Conservation (phyloP, 2,329 filamentous ascomycete species). For the Penicillium olsonii region DNA sequence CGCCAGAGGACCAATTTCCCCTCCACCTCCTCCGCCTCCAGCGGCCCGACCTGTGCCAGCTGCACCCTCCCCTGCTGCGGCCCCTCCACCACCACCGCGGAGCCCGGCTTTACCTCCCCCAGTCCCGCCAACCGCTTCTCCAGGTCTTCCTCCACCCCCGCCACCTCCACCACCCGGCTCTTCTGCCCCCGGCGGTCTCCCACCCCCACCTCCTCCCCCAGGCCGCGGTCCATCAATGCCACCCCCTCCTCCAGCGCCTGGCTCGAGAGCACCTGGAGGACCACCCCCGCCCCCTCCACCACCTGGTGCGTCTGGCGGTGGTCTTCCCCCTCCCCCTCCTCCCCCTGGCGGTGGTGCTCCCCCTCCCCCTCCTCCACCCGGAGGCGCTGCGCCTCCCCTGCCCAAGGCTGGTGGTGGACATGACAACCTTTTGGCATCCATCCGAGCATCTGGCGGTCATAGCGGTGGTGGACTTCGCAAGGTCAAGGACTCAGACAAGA, state of each 20-base stretch:
- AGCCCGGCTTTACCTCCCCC: conserved; percentile 34
- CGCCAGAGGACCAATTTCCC: conserved; percentile 48
- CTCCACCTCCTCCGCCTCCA: conserved; percentile 39
- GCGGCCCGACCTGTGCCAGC: conserved; percentile 34
- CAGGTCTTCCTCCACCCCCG: conserved; percentile 42
- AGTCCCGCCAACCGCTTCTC: conserved; percentile 27
- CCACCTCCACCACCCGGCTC: conserved; percentile 34
- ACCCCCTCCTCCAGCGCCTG: conserved; percentile 42
- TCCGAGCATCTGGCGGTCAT: conserved; percentile 59
- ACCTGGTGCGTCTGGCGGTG: conserved; percentile 36
- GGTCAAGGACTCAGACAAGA: conserved; percentile 49
- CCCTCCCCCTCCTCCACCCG: conserved; percentile 49
- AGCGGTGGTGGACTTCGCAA: conserved; percentile 47
- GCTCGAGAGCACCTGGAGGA: conserved; percentile 31
- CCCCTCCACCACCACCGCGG: conserved; percentile 48
- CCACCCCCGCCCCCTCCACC: conserved; percentile 52
- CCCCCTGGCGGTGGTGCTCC: conserved; percentile 55
- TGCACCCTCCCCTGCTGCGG: conserved; percentile 36
- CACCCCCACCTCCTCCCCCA: conserved; percentile 42
- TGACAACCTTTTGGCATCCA: conserved; percentile 50
- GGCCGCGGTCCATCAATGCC: conserved; percentile 24
- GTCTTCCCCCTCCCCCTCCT: conserved; percentile 48
- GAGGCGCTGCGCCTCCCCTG: conserved; percentile 46
- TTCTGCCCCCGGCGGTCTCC: conserved; percentile 36
- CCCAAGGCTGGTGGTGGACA: conserved; percentile 41